phyloP scores from a whole-genome alignment of 805 yeast species.

The Teunomyces barrocoloradensis region DNA sequence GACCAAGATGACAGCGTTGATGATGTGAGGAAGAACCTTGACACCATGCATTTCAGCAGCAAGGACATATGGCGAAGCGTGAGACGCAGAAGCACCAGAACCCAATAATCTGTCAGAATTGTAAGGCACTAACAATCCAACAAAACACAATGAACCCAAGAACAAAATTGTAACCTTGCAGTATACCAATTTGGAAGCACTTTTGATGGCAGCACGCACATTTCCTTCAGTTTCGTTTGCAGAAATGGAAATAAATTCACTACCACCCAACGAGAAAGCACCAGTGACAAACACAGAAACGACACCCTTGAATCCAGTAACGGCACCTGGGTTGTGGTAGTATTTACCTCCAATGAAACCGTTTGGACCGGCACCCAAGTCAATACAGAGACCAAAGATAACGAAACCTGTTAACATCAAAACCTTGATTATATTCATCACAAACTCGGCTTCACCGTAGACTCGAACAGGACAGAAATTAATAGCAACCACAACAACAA shows the following conservation, averaged over 20 bases:
- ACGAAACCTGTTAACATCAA: constrained; percentile 25
- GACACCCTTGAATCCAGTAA: constrained; percentile 30
- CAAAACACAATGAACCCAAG: constrained; percentile 26
- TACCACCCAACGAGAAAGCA: constrained; percentile 32
- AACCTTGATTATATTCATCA: constrained; percentile 25
- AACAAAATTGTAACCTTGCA: constrained; percentile 25
- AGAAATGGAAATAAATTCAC: constrained; percentile 31
- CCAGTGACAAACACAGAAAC: constrained; percentile 31
- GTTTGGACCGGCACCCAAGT: constrained; percentile 24
- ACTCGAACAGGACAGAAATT: constrained; percentile 26
- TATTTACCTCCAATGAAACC: constrained; percentile 32
- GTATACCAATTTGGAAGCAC: constrained; percentile 26
- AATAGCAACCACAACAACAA: constrained; percentile 19
- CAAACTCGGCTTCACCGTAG: constrained; percentile 30
- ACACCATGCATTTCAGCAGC: constrained; percentile 28
- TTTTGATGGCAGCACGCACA: constrained; percentile 18
- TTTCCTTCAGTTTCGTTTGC: constrained; percentile 27
- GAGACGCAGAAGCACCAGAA: constrained; percentile 17
- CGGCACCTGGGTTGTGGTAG: constrained; percentile 32
- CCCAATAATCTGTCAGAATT: constrained; percentile 35
- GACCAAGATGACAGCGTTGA: constrained; percentile 31
- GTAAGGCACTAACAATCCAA: constrained; percentile 40
- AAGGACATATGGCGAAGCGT: constrained; percentile 28
- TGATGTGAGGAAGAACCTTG: constrained; percentile 27
- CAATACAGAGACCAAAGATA: constrained; percentile 26